Evolutionary conservation across 345 rosid genomes (phyloP).

Genomic region (Nasturtium officinale): DNA sequence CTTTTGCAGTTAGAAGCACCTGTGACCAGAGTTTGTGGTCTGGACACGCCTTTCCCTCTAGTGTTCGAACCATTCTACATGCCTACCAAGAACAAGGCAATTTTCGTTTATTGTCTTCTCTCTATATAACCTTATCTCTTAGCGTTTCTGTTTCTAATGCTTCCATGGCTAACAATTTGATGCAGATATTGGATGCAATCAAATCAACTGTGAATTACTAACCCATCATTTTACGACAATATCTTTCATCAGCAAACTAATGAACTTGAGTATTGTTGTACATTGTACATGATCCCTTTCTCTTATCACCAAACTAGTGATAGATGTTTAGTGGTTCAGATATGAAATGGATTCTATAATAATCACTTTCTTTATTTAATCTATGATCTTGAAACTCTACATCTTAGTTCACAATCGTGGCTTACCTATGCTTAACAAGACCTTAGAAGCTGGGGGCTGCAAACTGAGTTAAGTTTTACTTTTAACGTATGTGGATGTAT

Average conservation of each 20-base stretch:
- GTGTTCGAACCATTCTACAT: conserved; percentile 84
- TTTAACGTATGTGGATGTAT: conserved; percentile 8
- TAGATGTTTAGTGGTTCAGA: too few relatives aligned
- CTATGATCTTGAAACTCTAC: neutral
- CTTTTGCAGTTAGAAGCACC: conserved; percentile 82
- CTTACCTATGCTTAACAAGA: neutral
- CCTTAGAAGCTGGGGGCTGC: neutral
- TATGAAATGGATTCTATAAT: neutral
- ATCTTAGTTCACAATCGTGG: neutral
- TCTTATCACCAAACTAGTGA: neutral
- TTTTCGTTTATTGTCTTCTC: neutral
- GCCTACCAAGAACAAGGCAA: conserved; percentile 80
- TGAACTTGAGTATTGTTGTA: neutral
- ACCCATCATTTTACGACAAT: neutral
- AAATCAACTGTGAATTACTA: conserved; percentile 70
- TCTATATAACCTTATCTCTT: neutral
- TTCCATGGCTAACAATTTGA: conserved; percentile 7
- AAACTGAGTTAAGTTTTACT: neutral
- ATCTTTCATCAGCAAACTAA: neutral
- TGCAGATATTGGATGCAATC: conserved; percentile 82
- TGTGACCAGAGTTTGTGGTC: conserved; percentile 74
- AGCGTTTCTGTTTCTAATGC: conserved; percentile 5
- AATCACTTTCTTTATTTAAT: neutral
- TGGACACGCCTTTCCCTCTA: conserved; percentile 90
- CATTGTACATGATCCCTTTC: neutral